phyloP scores from a whole-genome alignment of 805 yeast species.

The Ogataea neopini region DNA sequence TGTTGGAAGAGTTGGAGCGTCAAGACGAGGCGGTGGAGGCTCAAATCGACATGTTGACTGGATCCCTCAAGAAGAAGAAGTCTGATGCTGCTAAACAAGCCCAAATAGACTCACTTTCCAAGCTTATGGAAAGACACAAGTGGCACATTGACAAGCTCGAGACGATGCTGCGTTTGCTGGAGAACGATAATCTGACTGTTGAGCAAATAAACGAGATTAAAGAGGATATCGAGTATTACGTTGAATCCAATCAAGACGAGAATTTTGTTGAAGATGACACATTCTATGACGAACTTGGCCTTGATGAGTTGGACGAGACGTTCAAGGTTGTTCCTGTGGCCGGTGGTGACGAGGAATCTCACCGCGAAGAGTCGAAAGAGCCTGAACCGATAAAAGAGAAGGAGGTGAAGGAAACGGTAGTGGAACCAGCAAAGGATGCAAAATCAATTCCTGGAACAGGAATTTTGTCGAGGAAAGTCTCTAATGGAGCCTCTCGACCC shows the following conservation, averaged over 20 bases:
- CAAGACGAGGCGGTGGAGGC: conserved; percentile 82
- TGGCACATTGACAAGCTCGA: conserved; percentile 81
- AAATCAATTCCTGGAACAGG: conserved; percentile 18
- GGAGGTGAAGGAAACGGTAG: conserved; percentile 3
- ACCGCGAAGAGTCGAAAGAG: not conserved
- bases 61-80: conserved; percentile 56
- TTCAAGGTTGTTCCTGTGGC: conserved; percentile 28
- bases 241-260: conserved; percentile 89
- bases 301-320: conserved; percentile 49
- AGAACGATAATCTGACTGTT: conserved; percentile 76
- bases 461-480: conserved; percentile 16
- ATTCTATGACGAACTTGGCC: conserved; percentile 81
- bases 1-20: conserved; percentile 76
- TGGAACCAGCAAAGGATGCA: conserved; percentile 3
- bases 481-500: conserved; percentile 10
- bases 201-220: conserved; percentile 73
- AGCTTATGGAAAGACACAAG: conserved; percentile 67
- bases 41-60: conserved; percentile 56
- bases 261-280: conserved; percentile 94
- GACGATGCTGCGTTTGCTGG: conserved; percentile 70
- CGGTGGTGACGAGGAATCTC: conserved; percentile 18
- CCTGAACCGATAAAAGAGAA: not conserved
- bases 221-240: conserved; percentile 91
- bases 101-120: conserved; percentile 62
- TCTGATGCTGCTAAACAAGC: conserved; percentile 54